Evolutionary conservation across 129 eudicot genomes (phyloP), one percentile per base, ranked within the genome.

Genomic region (Mikania micrantha): DNA sequence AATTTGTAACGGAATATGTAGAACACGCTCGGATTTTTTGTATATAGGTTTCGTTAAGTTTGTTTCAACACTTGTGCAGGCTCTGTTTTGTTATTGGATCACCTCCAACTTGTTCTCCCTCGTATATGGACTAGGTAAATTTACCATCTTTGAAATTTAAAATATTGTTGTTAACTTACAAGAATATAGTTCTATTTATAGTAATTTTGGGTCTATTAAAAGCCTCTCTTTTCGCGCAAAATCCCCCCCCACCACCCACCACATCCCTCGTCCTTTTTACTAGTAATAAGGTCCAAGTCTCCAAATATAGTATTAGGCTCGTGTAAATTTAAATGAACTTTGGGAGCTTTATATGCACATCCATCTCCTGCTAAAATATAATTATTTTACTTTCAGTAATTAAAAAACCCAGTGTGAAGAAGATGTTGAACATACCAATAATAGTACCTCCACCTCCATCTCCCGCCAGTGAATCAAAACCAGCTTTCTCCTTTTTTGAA

Each of bases 1-100:
- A 41, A 41, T 12, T 11, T 49, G 29, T 20, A 19, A 28, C 42
- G 13, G 0, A 20, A 34, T 49, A 9, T 35, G 63, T 16, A n/a
- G 50, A 38, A n/a, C 35, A 13, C 35, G 13, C 22, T 5, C 52
- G 31, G 50, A 48, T 67, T 49, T 9, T 22, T 52, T 31, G 54
- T 13, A 40, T 65, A 4, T 63, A 0, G 19, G 57, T 17, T 15
- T 41, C 41, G 20, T 5, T 8, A 78, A 56, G 2, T 9, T 54
- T 47, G 4, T 5, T 59, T 34, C 58, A 15, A 24, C 35, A 11
- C 74, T 2, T 66, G 22, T 82, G 74, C 95, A 92, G 98, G 98
- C 96, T 42, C 69, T 92, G 29, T 88, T 88, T 42, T 88, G 89
- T 67, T 92, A 92, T 60, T 92, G 98, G 98, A 82, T 92, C 48